Evolutionary conservation across 1,139 yeast genomes (phyloP), one percentile per base, ranked within the genome.

Genomic region (Suhomyces kunorum): DNA sequence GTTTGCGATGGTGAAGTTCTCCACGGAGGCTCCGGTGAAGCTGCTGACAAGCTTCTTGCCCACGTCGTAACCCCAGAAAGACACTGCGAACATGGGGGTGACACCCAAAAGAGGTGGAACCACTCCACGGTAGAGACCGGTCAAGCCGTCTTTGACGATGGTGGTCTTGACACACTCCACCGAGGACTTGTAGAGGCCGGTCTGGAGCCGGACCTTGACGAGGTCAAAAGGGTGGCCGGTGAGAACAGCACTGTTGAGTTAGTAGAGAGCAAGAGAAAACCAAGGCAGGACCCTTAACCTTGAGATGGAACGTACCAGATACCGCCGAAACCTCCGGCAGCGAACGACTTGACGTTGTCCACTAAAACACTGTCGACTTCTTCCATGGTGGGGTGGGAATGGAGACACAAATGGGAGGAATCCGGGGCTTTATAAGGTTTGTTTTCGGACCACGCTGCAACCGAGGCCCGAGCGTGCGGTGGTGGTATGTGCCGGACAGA

Each of bases 181-280:
- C 13, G 95, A 76, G 15, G 82, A 71, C 17, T 71, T 59, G 59
- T 80, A 82, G 40, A 80, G 73, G 9, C 86, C 86, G 11, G 87
- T 82, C 60, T 92, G 98, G 48, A 92, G 78, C 50, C 97, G 78
- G 23, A 92, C 98, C 61, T 92, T 92, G 51, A 90, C 80, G 49
- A 92, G 76, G 61, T 92, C 98, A 59, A 92, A 92, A 1, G 98
- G 98, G 60, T 92, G 98, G 30, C 98, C 98, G 0, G 96, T 88
- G 34, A 89, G 61, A 20, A 89, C 96, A 4, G 96, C 95, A 61
- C 90, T 64, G 45, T n/a, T n/a, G 12, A 17, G 36, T 43, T 43
- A 39, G 47, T 38, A 34, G 9, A 13, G 33, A 9, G 13, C n/a
- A n/a, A n/a, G 11, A 24, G 12, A n/a, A n/a, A n/a, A n/a, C n/a